Evolutionary conservation across 2,329 filamentous ascomycete species (phyloP), one percentile per base, ranked within the genome.

Genomic region (Sporothrix inflata): DNA sequence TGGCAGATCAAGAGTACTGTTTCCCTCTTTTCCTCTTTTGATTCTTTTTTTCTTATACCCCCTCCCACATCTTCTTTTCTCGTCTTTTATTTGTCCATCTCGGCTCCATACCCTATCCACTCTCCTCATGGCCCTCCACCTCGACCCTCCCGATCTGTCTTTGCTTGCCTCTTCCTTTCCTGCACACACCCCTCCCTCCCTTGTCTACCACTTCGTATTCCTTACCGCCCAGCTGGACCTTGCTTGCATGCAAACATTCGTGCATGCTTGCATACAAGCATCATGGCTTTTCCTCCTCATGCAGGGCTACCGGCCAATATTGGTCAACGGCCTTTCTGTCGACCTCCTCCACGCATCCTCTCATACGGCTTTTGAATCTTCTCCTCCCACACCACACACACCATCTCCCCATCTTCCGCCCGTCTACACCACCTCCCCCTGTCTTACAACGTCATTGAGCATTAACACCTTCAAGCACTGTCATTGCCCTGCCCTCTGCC

Each of bases 151-250:
- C 16, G 38, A 45, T 65, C 60, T 45, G 38, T 24, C 12, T 27
- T 45, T 45, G 3, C 4, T 45, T 45, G 3, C 4, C 16, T 45
- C 21, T 19, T 42, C 7, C 21, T 24, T 21, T 42, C 11, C 38
- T 45, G 34, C 53, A 42, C 68, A 57, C 68, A 11, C 68, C 51
- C n/a, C 47, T 19, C 40, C 21, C 53, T 40, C 68, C 68, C 38
- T 45, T 21, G 1, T 45, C 42, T 45, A 7, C 66, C 19, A 38
- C 65, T 69, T 69, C 66, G 49, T 55, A 55, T 69, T 55, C 16
- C n/a, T 60, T 21, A 34, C 68, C 47, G 38, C 57, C 65, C 24
- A 69, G 67, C 67, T 57, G 53, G 51, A 49, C 19, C 34, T 57
- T 42, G 51, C 53, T 49, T 60, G 24, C 51, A 27, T 16, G 24